Percentiles rank a stretch among this genome's conserved stretches.
These are phyloP conservation scores for Bauhinia variegata DNA, from an alignment of 306 rosid species.

Conservation along the genomic window DNA sequence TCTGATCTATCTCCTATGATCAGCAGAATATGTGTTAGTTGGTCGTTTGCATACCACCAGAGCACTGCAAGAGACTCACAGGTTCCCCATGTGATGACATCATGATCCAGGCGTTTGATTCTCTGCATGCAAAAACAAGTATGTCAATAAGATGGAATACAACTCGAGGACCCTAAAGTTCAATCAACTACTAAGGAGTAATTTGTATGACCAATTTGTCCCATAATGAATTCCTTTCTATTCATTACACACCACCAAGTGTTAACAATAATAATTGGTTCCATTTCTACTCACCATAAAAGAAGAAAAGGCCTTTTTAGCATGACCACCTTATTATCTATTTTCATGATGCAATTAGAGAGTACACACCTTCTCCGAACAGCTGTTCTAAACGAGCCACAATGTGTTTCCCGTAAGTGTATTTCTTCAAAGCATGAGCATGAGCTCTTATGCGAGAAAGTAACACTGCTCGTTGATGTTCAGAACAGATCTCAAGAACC, in stretches of 20 bases:
- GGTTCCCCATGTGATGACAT: slow-evolving; percentile 27
- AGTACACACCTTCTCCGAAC: slow-evolving; percentile 48
- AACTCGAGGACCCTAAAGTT: no score
- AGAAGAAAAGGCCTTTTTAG: no score
- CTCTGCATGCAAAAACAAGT: slow-evolving; percentile 47
- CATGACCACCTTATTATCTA: neutral
- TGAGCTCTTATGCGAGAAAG: slow-evolving; percentile 53
- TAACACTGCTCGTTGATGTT: slow-evolving; percentile 42
- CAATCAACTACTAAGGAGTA: no score
- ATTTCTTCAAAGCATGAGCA: slow-evolving; percentile 72
- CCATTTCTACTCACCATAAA: no score
- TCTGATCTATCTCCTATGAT: slow-evolving; percentile 30
- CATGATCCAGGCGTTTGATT: slow-evolving; percentile 45
- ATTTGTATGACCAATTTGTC: no score
- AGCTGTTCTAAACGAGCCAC: slow-evolving; percentile 65
- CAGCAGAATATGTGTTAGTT: slow-evolving; percentile 7
- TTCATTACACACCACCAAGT: no score
- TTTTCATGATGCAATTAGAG: neutral
- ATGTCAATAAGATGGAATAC: slow-evolving; percentile 7
- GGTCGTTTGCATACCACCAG: slow-evolving; percentile 24
- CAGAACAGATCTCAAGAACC: slow-evolving; percentile 60
- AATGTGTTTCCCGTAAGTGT: slow-evolving; percentile 79
- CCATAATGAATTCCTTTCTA: no score
- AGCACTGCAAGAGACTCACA: slow-evolving; percentile 21
- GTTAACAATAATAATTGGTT: no score